Percentiles rank a stretch among this genome's conserved stretches.
Evolutionary conservation across 1,139 yeast genomes (phyloP).

Genomic region (Hansenula lynferdii): DNA sequence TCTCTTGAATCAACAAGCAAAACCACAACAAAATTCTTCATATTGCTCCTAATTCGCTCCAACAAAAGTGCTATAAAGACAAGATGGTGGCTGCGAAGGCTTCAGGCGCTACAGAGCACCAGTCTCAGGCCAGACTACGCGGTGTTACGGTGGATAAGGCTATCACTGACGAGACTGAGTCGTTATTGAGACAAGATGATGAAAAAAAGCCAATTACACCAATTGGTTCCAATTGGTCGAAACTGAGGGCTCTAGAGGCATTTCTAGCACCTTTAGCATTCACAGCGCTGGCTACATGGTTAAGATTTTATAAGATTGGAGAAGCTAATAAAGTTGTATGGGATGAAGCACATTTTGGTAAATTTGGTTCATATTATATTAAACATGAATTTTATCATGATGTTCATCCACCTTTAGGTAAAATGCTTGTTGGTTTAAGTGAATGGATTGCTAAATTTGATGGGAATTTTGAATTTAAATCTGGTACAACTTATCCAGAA

Average conservation of each 20-base stretch:
- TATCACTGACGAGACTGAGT: background rate
- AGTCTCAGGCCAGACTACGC: constrained; percentile 7
- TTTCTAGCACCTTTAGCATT: constrained; percentile 40
- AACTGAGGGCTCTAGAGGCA: constrained; percentile 8
- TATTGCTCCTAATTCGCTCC: too few species aligned
- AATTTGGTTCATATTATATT: constrained; percentile 57
- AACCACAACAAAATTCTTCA: too few species aligned
- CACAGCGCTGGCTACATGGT: constrained; percentile 58
- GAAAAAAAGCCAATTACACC: background rate
- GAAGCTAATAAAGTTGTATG: constrained; percentile 69
- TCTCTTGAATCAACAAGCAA: too few species aligned
- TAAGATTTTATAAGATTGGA: constrained; percentile 67
- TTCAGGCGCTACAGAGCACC: constrained; percentile 9
- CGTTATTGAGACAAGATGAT: background rate
- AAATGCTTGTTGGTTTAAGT: constrained; percentile 61
- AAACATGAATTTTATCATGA: constrained; percentile 68
- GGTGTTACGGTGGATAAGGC: background rate
- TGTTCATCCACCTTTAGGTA: constrained; percentile 78
- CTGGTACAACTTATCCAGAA: constrained; percentile 53
- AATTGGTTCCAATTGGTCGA: too few species aligned
- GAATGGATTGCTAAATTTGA: constrained; percentile 67
- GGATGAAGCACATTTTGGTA: constrained; percentile 91
- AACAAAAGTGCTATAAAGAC: too few species aligned
- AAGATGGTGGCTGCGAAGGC: constrained; percentile 5
- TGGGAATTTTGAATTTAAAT: constrained; percentile 61